Evolutionary conservation across 164 flowering plant species (phyloP).

Genomic region (Dillenia suffruticosa): DNA sequence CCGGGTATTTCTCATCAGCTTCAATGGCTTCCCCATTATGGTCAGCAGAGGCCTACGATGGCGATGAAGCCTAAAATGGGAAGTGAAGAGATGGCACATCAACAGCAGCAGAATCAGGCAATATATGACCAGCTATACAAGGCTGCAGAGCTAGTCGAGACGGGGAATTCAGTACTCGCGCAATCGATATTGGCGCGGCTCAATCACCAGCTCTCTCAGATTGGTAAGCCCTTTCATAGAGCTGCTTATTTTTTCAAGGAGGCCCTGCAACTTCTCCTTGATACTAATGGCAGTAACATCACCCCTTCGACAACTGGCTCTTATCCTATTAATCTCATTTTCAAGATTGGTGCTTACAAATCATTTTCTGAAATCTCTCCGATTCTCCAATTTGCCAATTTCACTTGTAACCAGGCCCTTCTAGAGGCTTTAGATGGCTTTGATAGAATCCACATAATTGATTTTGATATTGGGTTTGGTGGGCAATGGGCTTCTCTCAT

Average conservation of each 20-base stretch:
- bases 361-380: constrained; percentile 76
- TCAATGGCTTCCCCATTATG: constrained; percentile 34
- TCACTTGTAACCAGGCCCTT: constrained; percentile 77
- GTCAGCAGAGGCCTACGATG: constrained; percentile 32
- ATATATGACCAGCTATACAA: constrained; percentile 65
- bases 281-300: constrained; percentile 25
- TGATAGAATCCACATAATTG: constrained; percentile 52
- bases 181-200: constrained; percentile 99
- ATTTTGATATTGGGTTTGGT: constrained; percentile 83
- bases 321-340: constrained; percentile 46
- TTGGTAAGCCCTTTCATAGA: constrained; percentile 71
- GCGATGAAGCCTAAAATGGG: constrained; percentile 31
- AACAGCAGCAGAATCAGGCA: constrained; percentile 45
- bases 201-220: constrained; percentile 98
- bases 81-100: constrained; percentile 28
- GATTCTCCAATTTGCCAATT: constrained; percentile 55
- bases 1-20: constrained; percentile 32
- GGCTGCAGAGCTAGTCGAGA: constrained; percentile 84
- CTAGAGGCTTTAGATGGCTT: constrained; percentile 56
- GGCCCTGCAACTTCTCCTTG: constrained; percentile 50
- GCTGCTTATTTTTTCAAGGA: constrained; percentile 87
- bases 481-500: constrained; percentile 86
- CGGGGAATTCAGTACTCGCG: constrained; percentile 83
- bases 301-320: constrained; percentile 16
- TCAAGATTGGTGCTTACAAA: constrained; percentile 70